These are phyloP conservation scores for Phaffia tasmanica DNA, from an alignment of 768 basidiomycete species.

Conservation along the genomic window DNA sequence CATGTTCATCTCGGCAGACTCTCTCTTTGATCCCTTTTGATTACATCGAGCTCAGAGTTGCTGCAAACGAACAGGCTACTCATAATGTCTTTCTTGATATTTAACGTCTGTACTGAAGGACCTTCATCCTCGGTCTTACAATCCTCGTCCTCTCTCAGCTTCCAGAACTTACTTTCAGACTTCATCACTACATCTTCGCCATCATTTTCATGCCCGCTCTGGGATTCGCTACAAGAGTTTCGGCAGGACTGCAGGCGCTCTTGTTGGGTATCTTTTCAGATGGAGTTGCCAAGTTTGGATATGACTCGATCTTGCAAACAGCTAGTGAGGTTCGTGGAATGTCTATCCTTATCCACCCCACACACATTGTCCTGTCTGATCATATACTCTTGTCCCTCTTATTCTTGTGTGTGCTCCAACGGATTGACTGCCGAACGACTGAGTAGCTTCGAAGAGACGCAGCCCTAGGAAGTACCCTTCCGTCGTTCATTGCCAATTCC, in stretches of 20 bases:
- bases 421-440: not conserved
- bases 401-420: not conserved
- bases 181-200: conserved; percentile 74
- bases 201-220: conserved; percentile 65
- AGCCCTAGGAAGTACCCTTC: conserved; percentile 55
- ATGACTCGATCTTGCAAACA: conserved; percentile 69
- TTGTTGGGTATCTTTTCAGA: conserved; percentile 72
- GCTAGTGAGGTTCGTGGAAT: conserved; percentile 48
- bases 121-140: conserved; percentile 50
- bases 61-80: not conserved
- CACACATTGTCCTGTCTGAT: not conserved
- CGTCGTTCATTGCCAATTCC: conserved; percentile 64
- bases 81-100: not conserved
- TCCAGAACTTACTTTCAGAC: conserved; percentile 55
- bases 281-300: conserved; percentile 66
- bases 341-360: not conserved
- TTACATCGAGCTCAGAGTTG: too few species aligned
- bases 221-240: conserved; percentile 67
- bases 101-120: conserved; percentile 22
- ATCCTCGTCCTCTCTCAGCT: conserved; percentile 55
- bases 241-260: conserved; percentile 63
- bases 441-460: conserved; percentile 61
- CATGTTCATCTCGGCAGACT: not conserved
- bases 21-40: too few species aligned
- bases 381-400: not conserved